Base-by-base conservation (phyloP, 768 basidiomycete genomes). In the Lentinula sp. region DNA sequence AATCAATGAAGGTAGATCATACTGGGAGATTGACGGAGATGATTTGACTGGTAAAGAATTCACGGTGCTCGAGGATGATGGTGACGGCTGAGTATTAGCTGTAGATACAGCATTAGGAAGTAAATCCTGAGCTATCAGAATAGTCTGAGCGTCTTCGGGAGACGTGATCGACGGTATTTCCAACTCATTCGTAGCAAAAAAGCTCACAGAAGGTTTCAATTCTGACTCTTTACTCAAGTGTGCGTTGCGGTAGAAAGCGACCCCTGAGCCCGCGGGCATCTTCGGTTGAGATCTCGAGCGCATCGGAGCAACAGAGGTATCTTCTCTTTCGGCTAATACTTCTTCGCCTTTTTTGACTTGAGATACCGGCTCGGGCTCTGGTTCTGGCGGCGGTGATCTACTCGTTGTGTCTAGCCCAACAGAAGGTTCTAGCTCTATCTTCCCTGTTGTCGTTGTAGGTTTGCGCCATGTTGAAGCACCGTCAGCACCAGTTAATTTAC, bases 121-220 rank as follows among this genome's bases (percentile, higher is more conserved):
- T 23, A 56, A n/a, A 41, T 55, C 55, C 23, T 56, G 55, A 0
- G 23, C 13, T 20, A 23, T 18, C 18, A 36, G 18, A 33, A 62
- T 55, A 20, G 62, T 65, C 61, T 66, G 71, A 43, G 67, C 66
- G 41, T 50, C 61, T 58, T 66, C 66, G n/a, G 69, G 62, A 53
- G 77, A 7, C 20, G 43, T 28, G 10, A n/a, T 46, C 32, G 59
- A 60, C 18, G 48, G 45, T 51, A 51, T 79, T 48, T 91, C 90
- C 57, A 93, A 68, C 71, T 93, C 92, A 67, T 91, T 93, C 59
- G 76, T 82, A 49, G 93, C 88, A 51, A 86, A 90, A 74, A 94
- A 94, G 63, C 82, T 85, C 61, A 92, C 88, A 9, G 77, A 64
- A 15, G 77, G 69, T 59, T 78, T 81, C 4, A 78, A 65, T 65